Conservation (phyloP, 164 flowering plant genomes). For the Liriodendron chinense region DNA sequence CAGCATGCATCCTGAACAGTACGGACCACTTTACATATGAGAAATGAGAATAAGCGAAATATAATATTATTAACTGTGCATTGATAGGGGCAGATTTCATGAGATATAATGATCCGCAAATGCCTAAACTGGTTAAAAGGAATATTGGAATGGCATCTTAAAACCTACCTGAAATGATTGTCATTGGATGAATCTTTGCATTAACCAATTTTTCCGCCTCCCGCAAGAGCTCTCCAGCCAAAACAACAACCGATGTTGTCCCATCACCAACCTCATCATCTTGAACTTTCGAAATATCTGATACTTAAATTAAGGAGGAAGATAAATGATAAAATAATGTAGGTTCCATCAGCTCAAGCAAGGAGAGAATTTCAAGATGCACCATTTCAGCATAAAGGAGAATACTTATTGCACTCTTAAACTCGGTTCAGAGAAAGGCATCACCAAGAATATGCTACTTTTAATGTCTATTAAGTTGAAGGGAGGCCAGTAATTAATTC, state of each 20-base stretch:
- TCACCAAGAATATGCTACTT: background rate
- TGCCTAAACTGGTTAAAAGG: background rate
- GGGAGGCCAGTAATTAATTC: too few species aligned
- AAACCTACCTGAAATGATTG: constrained; percentile 76
- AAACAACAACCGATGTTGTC: constrained; percentile 96
- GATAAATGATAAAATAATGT: background rate
- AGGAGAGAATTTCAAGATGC: background rate
- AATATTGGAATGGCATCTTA: background rate
- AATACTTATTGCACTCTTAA: background rate
- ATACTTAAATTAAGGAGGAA: constrained; percentile 27
- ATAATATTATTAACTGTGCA: background rate
- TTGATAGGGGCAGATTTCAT: background rate
- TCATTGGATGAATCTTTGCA: constrained; percentile 95
- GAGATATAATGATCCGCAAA: background rate
- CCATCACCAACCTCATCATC: constrained; percentile 99
- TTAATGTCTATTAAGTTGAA: too few species aligned
- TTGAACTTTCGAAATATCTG: constrained; percentile 96
- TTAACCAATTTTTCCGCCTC: constrained; percentile 92
- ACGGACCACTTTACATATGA: background rate
- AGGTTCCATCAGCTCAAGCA: background rate
- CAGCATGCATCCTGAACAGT: background rate
- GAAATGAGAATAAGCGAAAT: background rate
- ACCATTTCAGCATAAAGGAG: background rate
- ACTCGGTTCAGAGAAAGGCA: background rate
- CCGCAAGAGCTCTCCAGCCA: constrained; percentile 94